phyloP scores from a whole-genome alignment of 2,329 filamentous ascomycete genomes.

The Clarireedia paspali region DNA sequence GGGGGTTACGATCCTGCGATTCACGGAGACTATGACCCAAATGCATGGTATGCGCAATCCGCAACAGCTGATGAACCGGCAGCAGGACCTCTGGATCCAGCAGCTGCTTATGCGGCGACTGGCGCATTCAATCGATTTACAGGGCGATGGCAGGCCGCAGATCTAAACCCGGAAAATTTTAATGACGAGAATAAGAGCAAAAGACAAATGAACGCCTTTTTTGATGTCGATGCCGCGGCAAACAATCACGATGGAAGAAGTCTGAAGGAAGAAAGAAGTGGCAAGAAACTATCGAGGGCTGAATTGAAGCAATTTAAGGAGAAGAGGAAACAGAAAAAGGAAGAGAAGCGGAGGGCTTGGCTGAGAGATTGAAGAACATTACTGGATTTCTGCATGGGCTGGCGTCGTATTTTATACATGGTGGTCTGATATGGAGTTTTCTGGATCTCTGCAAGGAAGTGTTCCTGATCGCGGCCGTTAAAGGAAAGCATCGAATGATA shows the following conservation, averaged over 20 bases:
- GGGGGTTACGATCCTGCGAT: slow-evolving; percentile 93
- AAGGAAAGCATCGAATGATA: not conserved
- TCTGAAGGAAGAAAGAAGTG: slow-evolving; percentile 80
- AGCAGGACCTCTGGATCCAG: slow-evolving; percentile 32
- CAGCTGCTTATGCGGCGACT: slow-evolving; percentile 53
- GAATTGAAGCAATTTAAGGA: slow-evolving; percentile 90
- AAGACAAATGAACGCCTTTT: slow-evolving; percentile 88
- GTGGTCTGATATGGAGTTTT: not conserved
- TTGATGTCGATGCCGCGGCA: slow-evolving; percentile 90
- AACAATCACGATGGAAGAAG: slow-evolving; percentile 86
- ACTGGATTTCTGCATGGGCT: not conserved
- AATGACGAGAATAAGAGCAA: slow-evolving; percentile 81
- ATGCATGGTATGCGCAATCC: slow-evolving; percentile 80
- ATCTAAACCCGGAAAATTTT: slow-evolving; percentile 65
- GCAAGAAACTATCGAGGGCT: slow-evolving; percentile 75
- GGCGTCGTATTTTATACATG: not conserved
- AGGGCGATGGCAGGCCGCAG: slow-evolving; percentile 67
- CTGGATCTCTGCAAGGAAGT: not conserved
- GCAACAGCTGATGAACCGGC: slow-evolving; percentile 33
- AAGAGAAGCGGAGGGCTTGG: slow-evolving; percentile 91
- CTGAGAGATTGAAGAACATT: slow-evolving; percentile 33
- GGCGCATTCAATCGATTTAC: slow-evolving; percentile 90
- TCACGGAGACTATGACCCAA: slow-evolving; percentile 93
- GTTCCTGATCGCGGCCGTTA: not conserved
- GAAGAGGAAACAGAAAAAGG: slow-evolving; percentile 81